phyloP scores from a whole-genome alignment of 2,329 filamentous ascomycete genomes.

The Fusarium caatingaense region DNA sequence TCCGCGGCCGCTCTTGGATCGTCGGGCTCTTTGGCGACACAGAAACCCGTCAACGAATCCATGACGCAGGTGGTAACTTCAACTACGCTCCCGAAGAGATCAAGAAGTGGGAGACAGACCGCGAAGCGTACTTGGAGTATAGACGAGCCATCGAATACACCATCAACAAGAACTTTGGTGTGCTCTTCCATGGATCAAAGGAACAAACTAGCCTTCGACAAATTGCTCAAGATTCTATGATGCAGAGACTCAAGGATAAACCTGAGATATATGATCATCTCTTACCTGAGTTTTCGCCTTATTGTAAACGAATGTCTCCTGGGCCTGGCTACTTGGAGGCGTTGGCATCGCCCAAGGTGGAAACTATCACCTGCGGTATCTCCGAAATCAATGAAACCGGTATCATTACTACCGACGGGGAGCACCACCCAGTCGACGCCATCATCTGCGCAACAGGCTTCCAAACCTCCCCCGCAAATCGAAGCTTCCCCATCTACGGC shows the following conservation, averaged over 20 bases:
- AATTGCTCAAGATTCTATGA: constrained; percentile 3
- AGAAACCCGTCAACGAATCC: constrained; percentile 6
- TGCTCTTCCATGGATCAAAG: background rate
- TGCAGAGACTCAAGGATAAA: background rate
- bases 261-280: constrained; percentile 15
- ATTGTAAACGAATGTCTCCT: constrained; percentile 19
- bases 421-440: background rate
- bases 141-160: constrained; percentile 10
- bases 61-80: constrained; percentile 11
- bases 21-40: constrained; percentile 12
- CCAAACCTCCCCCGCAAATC: constrained; percentile 9
- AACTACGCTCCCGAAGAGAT: background rate
- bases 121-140: constrained; percentile 12
- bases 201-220: constrained; percentile 1
- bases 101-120: constrained; percentile 1
- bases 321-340: constrained; percentile 17
- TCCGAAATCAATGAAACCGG: background rate
- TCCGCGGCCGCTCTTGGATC: constrained; percentile 12
- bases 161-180: constrained; percentile 21
- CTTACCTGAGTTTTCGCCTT: constrained; percentile 8
- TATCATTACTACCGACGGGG: background rate
- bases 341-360: constrained; percentile 9
- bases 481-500: constrained; percentile 23
- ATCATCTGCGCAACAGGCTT: constrained; percentile 17
- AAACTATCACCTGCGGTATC: constrained; percentile 8